Evolutionary conservation across 2,329 filamentous ascomycete species (phyloP), one percentile per base, ranked within the genome.

Genomic region (Mollisiaceae sp.): DNA sequence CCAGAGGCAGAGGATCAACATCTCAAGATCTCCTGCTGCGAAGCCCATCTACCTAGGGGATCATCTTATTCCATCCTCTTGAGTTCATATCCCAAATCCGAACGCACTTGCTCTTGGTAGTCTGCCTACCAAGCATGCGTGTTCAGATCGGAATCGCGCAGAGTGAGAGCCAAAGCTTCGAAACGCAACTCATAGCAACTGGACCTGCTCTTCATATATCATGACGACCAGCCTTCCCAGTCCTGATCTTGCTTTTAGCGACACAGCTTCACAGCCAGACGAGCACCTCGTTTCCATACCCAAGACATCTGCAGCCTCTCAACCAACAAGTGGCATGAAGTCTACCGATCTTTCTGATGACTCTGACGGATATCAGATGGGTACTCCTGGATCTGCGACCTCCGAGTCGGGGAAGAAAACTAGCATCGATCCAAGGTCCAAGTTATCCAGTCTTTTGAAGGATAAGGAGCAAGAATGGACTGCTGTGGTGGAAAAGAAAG

Each of bases 381-480:
- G 62, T 38, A 65, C 66, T 41, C 59, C 63, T 14, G 69, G 68
- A 9, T 61, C 69, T 8, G 67, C 63, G 57, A 52, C 50, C 41
- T 64, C 65, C 24, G 69, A 69, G 59, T 72, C 69, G 58, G 55
- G 63, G 38, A 68, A 69, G 50, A 72, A 73, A 45, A 47, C 52
- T 39, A 59, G 58, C 18, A 56, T 71, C 39, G 73, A 75, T 71
- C 69, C 72, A 6, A 75, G 59, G 58, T 69, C 69, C 12, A 76
- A 71, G 63, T 73, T 79, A 24, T 79, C 79, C 58, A 82, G 78
- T 65, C 76, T 82, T 58, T 77, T 84, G 65, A 86, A 86, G 75
- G 77, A 87, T 82, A 78, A 91, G 83, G 75, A 91, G 80, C 76
- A 86, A 82, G 81, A 90, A 89, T 77, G 85, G 86, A 81, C 90